Evolutionary conservation across 345 rosid genomes (phyloP).

Genomic region (Odontarrhena argentea): DNA sequence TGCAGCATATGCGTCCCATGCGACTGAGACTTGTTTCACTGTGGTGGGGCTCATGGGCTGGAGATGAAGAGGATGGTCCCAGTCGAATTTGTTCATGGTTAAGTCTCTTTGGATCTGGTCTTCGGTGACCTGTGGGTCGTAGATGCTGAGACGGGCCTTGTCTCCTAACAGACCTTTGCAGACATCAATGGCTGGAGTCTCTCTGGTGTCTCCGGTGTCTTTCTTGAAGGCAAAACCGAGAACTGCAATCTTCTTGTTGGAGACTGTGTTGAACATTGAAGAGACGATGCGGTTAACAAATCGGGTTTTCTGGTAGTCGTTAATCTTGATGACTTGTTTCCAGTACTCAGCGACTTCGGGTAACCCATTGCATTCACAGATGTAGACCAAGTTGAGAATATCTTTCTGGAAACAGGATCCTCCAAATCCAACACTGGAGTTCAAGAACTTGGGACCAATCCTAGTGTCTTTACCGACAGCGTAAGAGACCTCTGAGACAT

Average conservation of each 20-base stretch:
- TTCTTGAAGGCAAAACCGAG: constrained; percentile 90
- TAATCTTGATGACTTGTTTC: constrained; percentile 95
- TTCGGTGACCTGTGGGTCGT: constrained; percentile 84
- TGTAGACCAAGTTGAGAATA: constrained; percentile 81
- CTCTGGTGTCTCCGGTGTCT: constrained; percentile 90
- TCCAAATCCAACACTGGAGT: constrained; percentile 88
- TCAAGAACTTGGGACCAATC: constrained; percentile 85
- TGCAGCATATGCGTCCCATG: constrained; percentile 82
- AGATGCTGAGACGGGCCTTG: constrained; percentile 83
- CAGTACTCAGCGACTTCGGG: constrained; percentile 95
- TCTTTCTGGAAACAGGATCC: constrained; percentile 96
- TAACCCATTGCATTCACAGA: constrained; percentile 91
- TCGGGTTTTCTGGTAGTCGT: constrained; percentile 82
- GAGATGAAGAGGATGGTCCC: constrained; percentile 94
- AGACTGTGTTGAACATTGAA: constrained; percentile 88
- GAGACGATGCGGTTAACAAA: constrained; percentile 85
- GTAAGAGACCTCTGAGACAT: constrained; percentile 72
- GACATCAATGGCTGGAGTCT: constrained; percentile 91
- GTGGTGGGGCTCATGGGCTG: constrained; percentile 90
- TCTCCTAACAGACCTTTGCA: constrained; percentile 92
- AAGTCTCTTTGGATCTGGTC: constrained; percentile 94
- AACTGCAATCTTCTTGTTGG: constrained; percentile 80
- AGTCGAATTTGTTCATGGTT: constrained; percentile 85
- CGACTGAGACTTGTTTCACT: constrained; percentile 73
- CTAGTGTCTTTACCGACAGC: constrained; percentile 81